phyloP scores from a whole-genome alignment of 2,329 filamentous ascomycete species.

The Colletotrichum sp. region DNA sequence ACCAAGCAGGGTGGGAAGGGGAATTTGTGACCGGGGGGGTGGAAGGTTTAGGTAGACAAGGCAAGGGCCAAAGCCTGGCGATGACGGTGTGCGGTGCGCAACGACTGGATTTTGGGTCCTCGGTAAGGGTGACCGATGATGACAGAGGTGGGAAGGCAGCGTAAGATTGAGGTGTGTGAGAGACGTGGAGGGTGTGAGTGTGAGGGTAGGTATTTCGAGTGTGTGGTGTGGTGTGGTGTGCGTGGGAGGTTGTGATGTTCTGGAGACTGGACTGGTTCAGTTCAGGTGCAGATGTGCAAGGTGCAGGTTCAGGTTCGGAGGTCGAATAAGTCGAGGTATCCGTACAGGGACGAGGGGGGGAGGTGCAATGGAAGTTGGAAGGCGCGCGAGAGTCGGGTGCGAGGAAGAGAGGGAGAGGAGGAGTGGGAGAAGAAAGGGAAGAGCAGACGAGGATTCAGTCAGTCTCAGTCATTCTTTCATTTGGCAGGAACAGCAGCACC shows the following conservation, averaged over 20 bases:
- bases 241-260: not conserved
- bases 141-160: constrained; percentile 7
- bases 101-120: not conserved
- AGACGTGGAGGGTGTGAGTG: not conserved
- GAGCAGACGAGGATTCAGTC: not conserved
- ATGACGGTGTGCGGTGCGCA: constrained; percentile 11
- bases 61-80: not conserved
- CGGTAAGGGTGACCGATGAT: constrained; percentile 5
- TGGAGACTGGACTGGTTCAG: not conserved
- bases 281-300: not conserved
- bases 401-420: not conserved
- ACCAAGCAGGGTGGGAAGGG: constrained; percentile 5
- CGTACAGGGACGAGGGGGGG: not conserved
- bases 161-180: not conserved
- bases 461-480: not conserved
- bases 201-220: not conserved
- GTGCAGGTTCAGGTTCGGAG: not conserved
- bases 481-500: not conserved
- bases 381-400: not conserved
- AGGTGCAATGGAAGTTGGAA: not conserved
- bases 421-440: not conserved
- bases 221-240: not conserved
- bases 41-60: constrained; percentile 7
- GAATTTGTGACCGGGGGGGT: not conserved
- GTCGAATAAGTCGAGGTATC: not conserved